These are phyloP conservation scores for Vanrija humicola DNA, from an alignment of 1,284 basidiomycete genomes.

Conservation along the genomic window DNA sequence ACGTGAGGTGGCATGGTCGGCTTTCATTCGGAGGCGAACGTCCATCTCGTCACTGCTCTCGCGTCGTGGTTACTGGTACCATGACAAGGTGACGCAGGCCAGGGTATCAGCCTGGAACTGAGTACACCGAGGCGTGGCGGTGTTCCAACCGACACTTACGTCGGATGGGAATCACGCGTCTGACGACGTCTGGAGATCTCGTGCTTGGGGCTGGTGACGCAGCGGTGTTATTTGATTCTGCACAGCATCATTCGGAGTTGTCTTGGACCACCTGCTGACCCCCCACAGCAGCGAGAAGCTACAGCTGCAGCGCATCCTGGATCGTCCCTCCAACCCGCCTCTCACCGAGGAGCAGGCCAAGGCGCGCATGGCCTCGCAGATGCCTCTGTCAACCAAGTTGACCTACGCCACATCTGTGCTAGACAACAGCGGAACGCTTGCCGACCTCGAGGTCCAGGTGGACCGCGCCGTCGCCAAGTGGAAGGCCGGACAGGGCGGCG, in stretches of 20 bases:
- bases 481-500: constrained; percentile 56
- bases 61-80: too few relatives aligned
- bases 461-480: constrained; percentile 61
- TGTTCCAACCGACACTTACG: too few relatives aligned
- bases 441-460: constrained; percentile 68
- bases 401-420: constrained; percentile 79
- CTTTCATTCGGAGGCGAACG: too few relatives aligned
- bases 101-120: neutral
- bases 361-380: constrained; percentile 72
- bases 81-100: too few relatives aligned
- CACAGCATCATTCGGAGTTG: too few relatives aligned
- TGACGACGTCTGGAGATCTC: neutral
- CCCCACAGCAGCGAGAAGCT: constrained; percentile 56
- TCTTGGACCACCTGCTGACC: constrained; percentile 47
- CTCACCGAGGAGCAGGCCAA: constrained; percentile 56
- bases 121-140: too few relatives aligned
- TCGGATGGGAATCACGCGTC: too few relatives aligned
- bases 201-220: neutral
- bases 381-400: constrained; percentile 74
- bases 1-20: too few relatives aligned
- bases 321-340: constrained; percentile 59
- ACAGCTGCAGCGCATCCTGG: constrained; percentile 74
- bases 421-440: constrained; percentile 76
- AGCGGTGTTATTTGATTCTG: neutral
- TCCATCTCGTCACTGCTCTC: too few relatives aligned